A percentile compares a stretch with the other conserved stretches of the same genome.
phyloP scores from a whole-genome alignment of 164 flowering plant species.

The Umbilicus rupestris region DNA sequence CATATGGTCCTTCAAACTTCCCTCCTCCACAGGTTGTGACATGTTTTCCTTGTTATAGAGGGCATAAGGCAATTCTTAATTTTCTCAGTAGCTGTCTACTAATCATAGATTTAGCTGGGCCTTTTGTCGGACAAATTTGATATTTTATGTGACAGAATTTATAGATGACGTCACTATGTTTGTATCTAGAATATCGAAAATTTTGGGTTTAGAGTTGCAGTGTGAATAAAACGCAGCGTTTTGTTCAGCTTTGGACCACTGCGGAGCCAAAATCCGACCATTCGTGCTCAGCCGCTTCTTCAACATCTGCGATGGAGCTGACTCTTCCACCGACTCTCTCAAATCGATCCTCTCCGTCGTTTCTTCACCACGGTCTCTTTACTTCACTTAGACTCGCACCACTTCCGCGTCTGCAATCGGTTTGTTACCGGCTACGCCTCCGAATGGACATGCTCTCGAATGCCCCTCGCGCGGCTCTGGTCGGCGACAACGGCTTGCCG shows the following conservation, averaged over 20 bases:
- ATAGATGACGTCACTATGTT: no score
- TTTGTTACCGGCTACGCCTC: background rate
- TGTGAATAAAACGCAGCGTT: background rate
- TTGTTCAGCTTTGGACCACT: background rate
- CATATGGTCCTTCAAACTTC: no score
- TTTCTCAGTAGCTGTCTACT: no score
- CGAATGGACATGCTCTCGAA: slow-evolving; percentile 12
- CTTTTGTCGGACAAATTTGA: no score
- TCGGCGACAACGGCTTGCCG: slow-evolving; percentile 23
- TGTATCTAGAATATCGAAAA: no score
- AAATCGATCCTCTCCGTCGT: slow-evolving; percentile 52
- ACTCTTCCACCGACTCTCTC: slow-evolving; percentile 66
- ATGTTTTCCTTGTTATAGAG: no score
- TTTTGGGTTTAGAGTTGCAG: no score
- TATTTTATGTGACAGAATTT: no score
- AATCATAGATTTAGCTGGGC: no score
- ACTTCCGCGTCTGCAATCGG: slow-evolving; percentile 29
- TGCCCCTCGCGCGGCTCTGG: slow-evolving; percentile 17
- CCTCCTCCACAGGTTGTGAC: no score
- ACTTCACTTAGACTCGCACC: slow-evolving; percentile 37
- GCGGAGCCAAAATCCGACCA: background rate
- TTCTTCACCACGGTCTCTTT: slow-evolving; percentile 39
- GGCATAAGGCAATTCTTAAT: no score
- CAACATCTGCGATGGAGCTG: slow-evolving; percentile 20
- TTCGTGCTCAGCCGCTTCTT: slow-evolving; percentile 22